Conservation (phyloP, 1,284 basidiomycete genomes). For the Austroboletus niveus region DNA sequence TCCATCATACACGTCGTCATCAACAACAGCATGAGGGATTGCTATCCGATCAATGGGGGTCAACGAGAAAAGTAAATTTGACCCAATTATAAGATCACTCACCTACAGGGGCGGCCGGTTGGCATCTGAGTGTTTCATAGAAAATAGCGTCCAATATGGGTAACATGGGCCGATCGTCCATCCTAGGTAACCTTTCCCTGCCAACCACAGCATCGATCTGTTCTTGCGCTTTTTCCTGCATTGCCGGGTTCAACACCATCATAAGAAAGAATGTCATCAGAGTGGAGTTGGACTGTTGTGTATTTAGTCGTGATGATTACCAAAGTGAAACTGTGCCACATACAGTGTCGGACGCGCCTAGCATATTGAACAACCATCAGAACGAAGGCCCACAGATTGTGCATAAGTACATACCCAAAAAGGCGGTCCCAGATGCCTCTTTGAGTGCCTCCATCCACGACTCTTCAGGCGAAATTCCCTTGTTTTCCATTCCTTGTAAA, state of each 20-base stretch:
- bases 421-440: not conserved
- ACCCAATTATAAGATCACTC: not conserved
- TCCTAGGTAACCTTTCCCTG: slow-evolving; percentile 26
- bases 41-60: too few relatives aligned
- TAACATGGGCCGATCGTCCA: slow-evolving; percentile 27
- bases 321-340: not conserved
- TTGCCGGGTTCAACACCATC: slow-evolving; percentile 32
- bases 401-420: not conserved
- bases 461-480: not conserved
- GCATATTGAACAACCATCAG: too few relatives aligned
- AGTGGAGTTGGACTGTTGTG: slow-evolving; percentile 3
- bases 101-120: slow-evolving; percentile 11
- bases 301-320: too few relatives aligned
- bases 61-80: too few relatives aligned
- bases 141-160: slow-evolving; percentile 32
- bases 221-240: slow-evolving; percentile 29
- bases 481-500: not conserved
- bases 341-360: too few relatives aligned
- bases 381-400: too few relatives aligned
- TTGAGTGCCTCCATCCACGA: slow-evolving; percentile 1
- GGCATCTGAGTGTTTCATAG: slow-evolving; percentile 23
- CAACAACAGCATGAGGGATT: too few relatives aligned
- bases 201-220: slow-evolving; percentile 35
- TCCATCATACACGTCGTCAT: too few relatives aligned
- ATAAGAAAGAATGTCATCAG: slow-evolving; percentile 31